These are phyloP conservation scores for Lachnellula cervina DNA, from an alignment of 2,329 filamentous ascomycete genomes.

Conservation along the genomic window DNA sequence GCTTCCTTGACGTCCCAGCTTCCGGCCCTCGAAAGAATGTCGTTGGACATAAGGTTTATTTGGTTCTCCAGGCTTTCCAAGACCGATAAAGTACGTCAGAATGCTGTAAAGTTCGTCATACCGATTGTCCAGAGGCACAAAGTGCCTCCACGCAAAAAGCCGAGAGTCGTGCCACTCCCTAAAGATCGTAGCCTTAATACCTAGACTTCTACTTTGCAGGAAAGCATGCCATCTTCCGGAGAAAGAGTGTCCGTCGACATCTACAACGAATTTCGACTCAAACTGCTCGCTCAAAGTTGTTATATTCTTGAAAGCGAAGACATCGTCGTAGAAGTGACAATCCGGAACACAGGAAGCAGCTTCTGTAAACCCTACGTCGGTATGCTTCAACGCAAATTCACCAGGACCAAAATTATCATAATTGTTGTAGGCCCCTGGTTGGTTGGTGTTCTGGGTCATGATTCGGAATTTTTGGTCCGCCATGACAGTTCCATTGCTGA, in stretches of 20 bases:
- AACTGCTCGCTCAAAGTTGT: conserved; percentile 55
- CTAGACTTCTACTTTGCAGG: conserved; percentile 62
- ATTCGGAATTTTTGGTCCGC: conserved; percentile 34
- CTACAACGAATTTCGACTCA: conserved; percentile 62
- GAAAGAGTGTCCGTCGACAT: conserved; percentile 72
- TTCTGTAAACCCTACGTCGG: conserved; percentile 34
- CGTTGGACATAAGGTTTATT: conserved; percentile 32
- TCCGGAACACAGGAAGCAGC: conserved; percentile 42
- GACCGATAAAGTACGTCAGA: conserved; percentile 69
- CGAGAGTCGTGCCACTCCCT: conserved; percentile 76
- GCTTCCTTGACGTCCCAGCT: conserved; percentile 60
- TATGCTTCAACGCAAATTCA: conserved; percentile 28
- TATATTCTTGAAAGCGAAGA: conserved; percentile 44
- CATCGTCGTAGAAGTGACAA: conserved; percentile 42
- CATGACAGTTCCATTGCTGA: conserved; percentile 48
- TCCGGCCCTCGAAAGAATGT: conserved; percentile 53
- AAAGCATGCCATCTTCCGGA: conserved; percentile 66
- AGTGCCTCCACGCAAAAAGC: conserved; percentile 73
- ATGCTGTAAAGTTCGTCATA: conserved; percentile 69
- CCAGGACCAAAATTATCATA: conserved; percentile 40
- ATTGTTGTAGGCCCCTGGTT: conserved; percentile 37
- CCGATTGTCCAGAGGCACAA: conserved; percentile 72
- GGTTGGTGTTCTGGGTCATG: conserved; percentile 30
- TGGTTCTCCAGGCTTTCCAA: conserved; percentile 40
- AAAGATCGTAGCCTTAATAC: conserved; percentile 74